Evolutionary conservation across 129 eudicot species (phyloP).

Genomic region (Lactuca sativa): DNA sequence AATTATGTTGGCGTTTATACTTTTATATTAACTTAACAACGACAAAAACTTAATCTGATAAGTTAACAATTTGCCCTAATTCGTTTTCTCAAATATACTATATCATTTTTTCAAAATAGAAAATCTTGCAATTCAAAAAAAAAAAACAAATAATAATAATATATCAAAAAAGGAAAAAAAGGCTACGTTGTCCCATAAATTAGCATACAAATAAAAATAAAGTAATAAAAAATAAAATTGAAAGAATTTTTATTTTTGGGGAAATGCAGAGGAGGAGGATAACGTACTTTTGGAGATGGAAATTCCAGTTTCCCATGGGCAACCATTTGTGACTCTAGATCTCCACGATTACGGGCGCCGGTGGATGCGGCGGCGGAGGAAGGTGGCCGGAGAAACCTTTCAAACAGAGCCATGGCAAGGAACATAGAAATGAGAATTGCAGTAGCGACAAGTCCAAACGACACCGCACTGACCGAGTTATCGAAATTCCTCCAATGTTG

Average conservation of each 20-base stretch:
- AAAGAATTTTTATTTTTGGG: not conserved
- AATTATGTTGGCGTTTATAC: not conserved
- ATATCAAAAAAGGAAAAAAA: not conserved
- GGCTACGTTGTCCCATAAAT: constrained; percentile 3
- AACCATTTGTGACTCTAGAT: constrained; percentile 33
- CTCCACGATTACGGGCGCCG: constrained; percentile 24
- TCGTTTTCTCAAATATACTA: no score
- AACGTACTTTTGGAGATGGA: constrained; percentile 71
- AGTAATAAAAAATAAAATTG: not conserved
- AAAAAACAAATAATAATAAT: not conserved
- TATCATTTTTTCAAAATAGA: no score
- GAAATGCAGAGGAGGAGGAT: constrained; percentile 9
- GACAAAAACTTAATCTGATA: not conserved
- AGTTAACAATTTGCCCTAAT: not conserved
- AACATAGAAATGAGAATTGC: constrained; percentile 63
- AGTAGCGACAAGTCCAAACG: constrained; percentile 64
- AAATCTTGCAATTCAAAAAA: no score
- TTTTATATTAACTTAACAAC: not conserved
- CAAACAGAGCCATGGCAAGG: constrained; percentile 57
- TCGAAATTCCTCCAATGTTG: constrained; percentile 52
- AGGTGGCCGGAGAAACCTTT: constrained; percentile 52
- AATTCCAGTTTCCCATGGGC: constrained; percentile 47
- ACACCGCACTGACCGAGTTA: constrained; percentile 57
- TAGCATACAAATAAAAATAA: not conserved
- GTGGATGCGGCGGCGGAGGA: constrained; percentile 29